Base-by-base conservation (phyloP, 352 stramenopile species). In the Aphanomyces cochlioides region DNA sequence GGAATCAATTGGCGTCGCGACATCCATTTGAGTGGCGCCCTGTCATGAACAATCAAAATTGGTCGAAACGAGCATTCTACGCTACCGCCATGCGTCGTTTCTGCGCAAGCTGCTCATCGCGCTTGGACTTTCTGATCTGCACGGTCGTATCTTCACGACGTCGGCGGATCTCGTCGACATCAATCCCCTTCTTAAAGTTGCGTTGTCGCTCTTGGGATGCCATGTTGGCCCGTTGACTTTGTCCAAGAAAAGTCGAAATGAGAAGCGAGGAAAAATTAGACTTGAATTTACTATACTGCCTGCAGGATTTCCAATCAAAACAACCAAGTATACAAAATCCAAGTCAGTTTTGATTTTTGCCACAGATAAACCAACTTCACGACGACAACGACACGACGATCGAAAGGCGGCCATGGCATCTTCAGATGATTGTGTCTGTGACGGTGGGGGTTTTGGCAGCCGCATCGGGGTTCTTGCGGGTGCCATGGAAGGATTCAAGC, bases 61-160 rank as follows among this genome's bases (percentile, higher is more conserved):
- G 36, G 6, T 39, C 54, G 17, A 69, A 8, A 39, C n/a, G 47
- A 12, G n/a, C 4, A 28, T 28, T 28, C 28, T 28, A 28, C 28
- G 28, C 13, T 47, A 67, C 53, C n/a, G 54, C 83, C 82, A 92
- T 91, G 61, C 81, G 81, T 64, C 82, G 79, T 43, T 84, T 82
- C 75, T 90, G 80, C 75, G 91, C 89, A 73, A 92, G 80, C 56
- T 84, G 84, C 64, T 93, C 85, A 70, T 92, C 83, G 74, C 90
- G 90, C 47, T 90, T 88, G 48, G 72, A 88, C 77, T 93, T 93
- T 64, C 85, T 81, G 76, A 93, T 93, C 79, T 92, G 85, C 70
- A 93, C 83, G 13, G 84, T 91, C 7, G 84, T 93, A 73, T 90
- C 84, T 74, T 87, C 83, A 63, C 85, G 83, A 45, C 80, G 82